Conservation (phyloP, 225 moss, liverwort and hornwort species). For the Asterella californica region DNA sequence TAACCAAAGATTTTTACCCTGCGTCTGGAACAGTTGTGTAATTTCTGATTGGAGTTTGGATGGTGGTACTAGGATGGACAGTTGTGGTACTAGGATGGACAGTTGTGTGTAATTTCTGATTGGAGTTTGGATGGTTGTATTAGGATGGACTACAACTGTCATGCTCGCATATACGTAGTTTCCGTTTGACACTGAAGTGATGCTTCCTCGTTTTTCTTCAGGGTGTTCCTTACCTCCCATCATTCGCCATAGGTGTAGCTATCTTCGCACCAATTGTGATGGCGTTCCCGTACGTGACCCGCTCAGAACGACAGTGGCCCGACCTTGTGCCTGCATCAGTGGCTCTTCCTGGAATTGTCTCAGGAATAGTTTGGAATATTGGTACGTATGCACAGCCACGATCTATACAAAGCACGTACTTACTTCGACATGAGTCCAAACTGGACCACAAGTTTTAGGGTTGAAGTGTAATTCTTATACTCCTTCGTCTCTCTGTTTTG, state of each 20-base stretch:
- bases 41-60: no score
- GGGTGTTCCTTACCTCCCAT: constrained; percentile 63
- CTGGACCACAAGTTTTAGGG: neutral
- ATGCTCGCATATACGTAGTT: no score
- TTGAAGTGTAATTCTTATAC: neutral
- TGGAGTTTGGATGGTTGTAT: no score
- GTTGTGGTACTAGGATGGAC: no score
- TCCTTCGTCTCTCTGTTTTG: neutral
- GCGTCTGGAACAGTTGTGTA: no score
- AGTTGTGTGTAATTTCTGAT: no score
- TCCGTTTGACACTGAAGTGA: neutral
- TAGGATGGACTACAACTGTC: no score
- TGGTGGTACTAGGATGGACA: no score
- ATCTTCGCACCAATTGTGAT: constrained; percentile 57
- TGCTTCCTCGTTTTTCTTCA: constrained; percentile 10
- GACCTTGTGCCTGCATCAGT: constrained; percentile 50
- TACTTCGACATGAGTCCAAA: neutral
- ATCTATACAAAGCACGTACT: no score
- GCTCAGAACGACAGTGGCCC: constrained; percentile 41
- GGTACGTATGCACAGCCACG: constrained; percentile 50
- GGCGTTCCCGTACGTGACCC: constrained; percentile 51
- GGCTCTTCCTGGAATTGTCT: constrained; percentile 59
- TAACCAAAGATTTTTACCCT: no score
- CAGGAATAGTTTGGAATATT: constrained; percentile 66
- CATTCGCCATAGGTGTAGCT: constrained; percentile 66